These are phyloP conservation scores for Spathaspora girioi DNA, from an alignment of 805 yeast species.

Conservation along the genomic window DNA sequence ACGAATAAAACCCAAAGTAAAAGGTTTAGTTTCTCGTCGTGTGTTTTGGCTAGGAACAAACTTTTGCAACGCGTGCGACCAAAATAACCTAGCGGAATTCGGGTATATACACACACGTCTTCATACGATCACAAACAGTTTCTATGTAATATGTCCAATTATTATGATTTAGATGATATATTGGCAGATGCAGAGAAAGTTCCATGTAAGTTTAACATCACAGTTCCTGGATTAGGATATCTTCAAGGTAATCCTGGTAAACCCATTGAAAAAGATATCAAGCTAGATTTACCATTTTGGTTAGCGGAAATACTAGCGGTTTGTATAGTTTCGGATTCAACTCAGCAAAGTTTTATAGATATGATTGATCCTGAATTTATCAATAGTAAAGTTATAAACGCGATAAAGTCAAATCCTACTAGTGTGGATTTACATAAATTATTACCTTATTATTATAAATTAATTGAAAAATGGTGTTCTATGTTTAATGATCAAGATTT, in stretches of 20 bases:
- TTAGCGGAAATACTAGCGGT: slow-evolving; percentile 72
- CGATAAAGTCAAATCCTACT: slow-evolving; percentile 70
- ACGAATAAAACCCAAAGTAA: too few relatives aligned
- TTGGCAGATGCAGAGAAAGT: slow-evolving; percentile 67
- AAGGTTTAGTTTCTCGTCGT: too few relatives aligned
- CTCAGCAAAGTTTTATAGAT: slow-evolving; percentile 51
- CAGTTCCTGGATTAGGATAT: slow-evolving; percentile 85
- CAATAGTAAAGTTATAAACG: slow-evolving; percentile 64
- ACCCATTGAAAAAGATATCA: slow-evolving; percentile 53
- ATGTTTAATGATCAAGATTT: slow-evolving; percentile 67
- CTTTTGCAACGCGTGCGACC: too few relatives aligned
- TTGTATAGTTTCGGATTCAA: slow-evolving; percentile 29
- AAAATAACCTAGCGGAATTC: too few relatives aligned
- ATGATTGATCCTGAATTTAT: slow-evolving; percentile 71
- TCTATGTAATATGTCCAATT: slow-evolving; percentile 16
- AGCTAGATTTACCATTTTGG: slow-evolving; percentile 85
- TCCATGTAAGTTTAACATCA: slow-evolving; percentile 74
- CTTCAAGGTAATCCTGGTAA: slow-evolving; percentile 75
- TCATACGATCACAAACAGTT: too few relatives aligned
- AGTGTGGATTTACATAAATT: slow-evolving; percentile 66
- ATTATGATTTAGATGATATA: slow-evolving; percentile 76
- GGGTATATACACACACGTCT: too few relatives aligned
- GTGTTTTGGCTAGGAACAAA: too few relatives aligned
- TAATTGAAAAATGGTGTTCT: slow-evolving; percentile 74
- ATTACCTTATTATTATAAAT: slow-evolving; percentile 61